Base-by-base conservation (phyloP, 208 protist genomes). In the Leishmania arabica region DNA sequence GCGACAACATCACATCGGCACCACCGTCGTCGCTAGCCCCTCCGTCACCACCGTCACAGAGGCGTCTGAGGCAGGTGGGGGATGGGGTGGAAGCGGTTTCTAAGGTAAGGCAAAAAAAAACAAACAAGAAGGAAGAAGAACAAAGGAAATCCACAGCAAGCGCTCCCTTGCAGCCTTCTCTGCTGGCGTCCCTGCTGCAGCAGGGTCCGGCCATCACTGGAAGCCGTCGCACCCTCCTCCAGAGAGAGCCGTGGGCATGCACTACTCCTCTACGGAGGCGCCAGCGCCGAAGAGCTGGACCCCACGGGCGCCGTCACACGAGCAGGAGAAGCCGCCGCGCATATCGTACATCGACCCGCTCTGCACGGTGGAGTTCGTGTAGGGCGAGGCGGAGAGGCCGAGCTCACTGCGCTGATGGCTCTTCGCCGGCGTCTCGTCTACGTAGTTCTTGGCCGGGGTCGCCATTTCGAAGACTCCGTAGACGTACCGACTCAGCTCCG, bases 391-490 rank as follows among this genome's bases (percentile, higher is more conserved):
- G 5, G 87, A 91, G 1, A 89, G 82, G 34, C 85, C 89, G n/a
- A 91, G 64, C 51, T 87, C 88, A 79, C 86, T 95, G 64, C 79
- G 73, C 47, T 83, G 79, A 47, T 86, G 80, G 68, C 90, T 91
- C 77, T 81, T 79, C 1, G 85, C 76, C 54, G 84, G 79, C 27
- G 88, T 86, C 58, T 86, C 74, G 31, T 76, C 70, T 31, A 95
- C 69, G 85, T 91, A 97, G 65, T 87, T 86, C 77, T 90, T 86
- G 11, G 82, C 81, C 40, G 89, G 85, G 15, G 85, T 86, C 51
- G 87, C 89, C 5, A 95, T 81, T n/a, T 90, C 91, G 34, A 95
- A 74, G n/a, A 78, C 83, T 42, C 88, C 84, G 65, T 86, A 75
- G 2, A 76, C 73, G 85, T 88, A 95, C 27, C 71, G 62, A 71